phyloP scores from a whole-genome alignment of 495 filamentous ascomycete species.

The Aspergillus heteromorphus region DNA sequence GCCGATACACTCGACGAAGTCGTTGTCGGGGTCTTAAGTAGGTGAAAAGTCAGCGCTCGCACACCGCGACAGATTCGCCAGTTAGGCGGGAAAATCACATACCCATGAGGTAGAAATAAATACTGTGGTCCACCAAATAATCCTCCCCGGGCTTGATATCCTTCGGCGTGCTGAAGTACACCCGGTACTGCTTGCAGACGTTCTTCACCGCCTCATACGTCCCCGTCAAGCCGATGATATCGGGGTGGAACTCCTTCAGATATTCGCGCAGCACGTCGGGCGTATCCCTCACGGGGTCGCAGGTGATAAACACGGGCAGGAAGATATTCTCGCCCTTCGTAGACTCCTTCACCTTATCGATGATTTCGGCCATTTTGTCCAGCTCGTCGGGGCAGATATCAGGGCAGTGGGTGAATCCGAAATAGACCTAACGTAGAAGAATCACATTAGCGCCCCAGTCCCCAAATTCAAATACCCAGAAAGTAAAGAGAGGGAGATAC shows the following conservation, averaged over 20 bases:
- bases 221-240: constrained; percentile 83
- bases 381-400: constrained; percentile 99
- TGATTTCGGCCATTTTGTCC: constrained; percentile 95
- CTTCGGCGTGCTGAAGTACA: constrained; percentile 91
- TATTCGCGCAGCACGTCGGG: constrained; percentile 80
- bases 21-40: constrained; percentile 77
- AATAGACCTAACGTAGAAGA: constrained; percentile 69
- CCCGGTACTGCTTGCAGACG: constrained; percentile 89
- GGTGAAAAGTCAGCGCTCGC: not conserved
- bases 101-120: constrained; percentile 99
- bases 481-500: constrained; percentile 12
- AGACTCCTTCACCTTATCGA: constrained; percentile 65
- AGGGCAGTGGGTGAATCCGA: constrained; percentile 96
- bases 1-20: constrained; percentile 96
- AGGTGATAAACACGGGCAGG: constrained; percentile 85
- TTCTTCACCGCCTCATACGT: constrained; percentile 87
- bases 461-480: not conserved
- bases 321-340: constrained; percentile 46
- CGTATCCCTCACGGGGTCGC: constrained; percentile 86
- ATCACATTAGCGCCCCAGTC: not conserved
- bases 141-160: constrained; percentile 88
- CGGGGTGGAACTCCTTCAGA: constrained; percentile 86
- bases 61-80: not conserved
- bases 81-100: constrained; percentile 21
- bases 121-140: constrained; percentile 96